These are phyloP conservation scores for Cyclocybe cylindracea DNA, from an alignment of 768 basidiomycete genomes.

Conservation along the genomic window DNA sequence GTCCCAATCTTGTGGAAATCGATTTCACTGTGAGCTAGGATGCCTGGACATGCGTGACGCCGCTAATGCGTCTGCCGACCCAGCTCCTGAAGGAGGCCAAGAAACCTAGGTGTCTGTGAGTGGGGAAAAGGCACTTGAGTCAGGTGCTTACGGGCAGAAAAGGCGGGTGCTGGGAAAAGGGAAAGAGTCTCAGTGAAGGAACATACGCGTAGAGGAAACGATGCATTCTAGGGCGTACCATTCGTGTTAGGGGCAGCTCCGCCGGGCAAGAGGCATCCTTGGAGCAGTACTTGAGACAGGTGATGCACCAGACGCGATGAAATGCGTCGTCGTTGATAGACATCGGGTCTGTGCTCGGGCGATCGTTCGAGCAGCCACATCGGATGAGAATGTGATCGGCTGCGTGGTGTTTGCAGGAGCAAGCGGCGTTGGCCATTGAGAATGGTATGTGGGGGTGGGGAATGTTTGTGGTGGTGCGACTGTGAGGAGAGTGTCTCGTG, in stretches of 20 bases:
- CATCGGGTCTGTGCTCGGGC: constrained; percentile 19
- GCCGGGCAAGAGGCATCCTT: constrained; percentile 19
- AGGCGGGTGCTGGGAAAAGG: constrained; percentile 2
- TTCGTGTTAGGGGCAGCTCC: constrained; percentile 12
- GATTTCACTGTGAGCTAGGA: not conserved
- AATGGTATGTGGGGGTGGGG: not conserved
- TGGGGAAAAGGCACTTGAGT: constrained; percentile 9
- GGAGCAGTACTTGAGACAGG: constrained; percentile 27
- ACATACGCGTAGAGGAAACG: constrained; percentile 8
- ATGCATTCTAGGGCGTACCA: constrained; percentile 5
- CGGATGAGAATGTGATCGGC: constrained; percentile 21
- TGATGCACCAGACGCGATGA: constrained; percentile 29
- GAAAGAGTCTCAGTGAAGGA: constrained; percentile 2
- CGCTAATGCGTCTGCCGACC: constrained; percentile 6
- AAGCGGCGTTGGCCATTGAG: constrained; percentile 12
- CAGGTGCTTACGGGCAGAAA: constrained; percentile 2
- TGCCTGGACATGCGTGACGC: not conserved
- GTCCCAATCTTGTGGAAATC: not conserved
- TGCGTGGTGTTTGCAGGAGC: constrained; percentile 20
- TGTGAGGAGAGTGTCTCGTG: not conserved
- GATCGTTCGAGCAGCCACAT: constrained; percentile 30
- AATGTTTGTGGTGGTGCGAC: not conserved
- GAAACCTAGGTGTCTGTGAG: constrained; percentile 10
- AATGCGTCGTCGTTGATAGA: constrained; percentile 24
- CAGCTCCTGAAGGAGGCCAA: constrained; percentile 7